Conservation (phyloP, 179 eudicot species). For the Beta corolliflora region DNA sequence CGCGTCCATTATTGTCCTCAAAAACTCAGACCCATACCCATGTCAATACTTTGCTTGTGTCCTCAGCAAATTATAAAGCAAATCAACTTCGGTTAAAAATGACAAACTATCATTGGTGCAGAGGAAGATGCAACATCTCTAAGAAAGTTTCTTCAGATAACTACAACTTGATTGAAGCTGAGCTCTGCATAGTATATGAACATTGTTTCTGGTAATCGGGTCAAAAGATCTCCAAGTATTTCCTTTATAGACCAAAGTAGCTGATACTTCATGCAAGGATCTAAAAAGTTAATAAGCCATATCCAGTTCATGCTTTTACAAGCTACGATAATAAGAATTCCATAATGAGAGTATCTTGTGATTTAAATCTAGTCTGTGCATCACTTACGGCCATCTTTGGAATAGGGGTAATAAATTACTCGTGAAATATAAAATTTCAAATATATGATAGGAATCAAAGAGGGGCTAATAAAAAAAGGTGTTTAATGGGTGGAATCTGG, state of each 20-base stretch:
- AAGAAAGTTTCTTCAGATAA: background rate
- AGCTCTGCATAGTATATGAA: background rate
- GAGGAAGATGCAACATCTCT: conserved; percentile 1
- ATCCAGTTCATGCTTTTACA: background rate
- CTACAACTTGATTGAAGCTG: background rate
- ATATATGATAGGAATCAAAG: background rate
- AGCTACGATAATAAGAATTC: background rate
- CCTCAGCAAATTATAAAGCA: background rate
- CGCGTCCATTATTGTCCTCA: background rate
- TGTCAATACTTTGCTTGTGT: background rate
- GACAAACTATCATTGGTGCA: background rate
- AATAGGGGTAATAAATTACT: background rate
- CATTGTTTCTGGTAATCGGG: no score
- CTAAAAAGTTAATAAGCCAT: no score
- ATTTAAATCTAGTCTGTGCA: background rate
- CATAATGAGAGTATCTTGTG: background rate
- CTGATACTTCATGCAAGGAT: no score
- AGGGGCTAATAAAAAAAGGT: background rate
- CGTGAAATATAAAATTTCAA: background rate
- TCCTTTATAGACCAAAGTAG: background rate
- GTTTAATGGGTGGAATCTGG: no score
- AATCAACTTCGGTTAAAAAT: background rate
- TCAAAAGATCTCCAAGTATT: background rate
- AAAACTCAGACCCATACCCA: background rate
- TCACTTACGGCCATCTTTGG: background rate